Conservation (phyloP, 129 eudicot species). For the Ambrosia trifida region DNA sequence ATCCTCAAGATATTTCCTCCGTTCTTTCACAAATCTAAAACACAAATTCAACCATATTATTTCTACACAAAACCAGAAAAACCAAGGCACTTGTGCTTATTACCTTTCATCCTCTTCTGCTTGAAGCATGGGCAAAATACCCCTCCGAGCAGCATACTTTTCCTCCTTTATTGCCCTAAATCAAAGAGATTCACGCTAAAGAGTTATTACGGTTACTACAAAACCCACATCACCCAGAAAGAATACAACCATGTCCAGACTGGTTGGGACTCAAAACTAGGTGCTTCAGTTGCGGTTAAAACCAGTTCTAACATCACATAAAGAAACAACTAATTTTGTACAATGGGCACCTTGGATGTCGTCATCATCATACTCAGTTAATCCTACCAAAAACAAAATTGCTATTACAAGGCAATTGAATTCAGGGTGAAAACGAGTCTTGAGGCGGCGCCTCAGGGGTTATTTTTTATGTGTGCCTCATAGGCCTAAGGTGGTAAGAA, state of each 20-base stretch:
- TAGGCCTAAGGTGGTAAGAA: too few relatives aligned
- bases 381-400: too few relatives aligned
- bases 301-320: not conserved
- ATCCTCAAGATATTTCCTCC: slow-evolving; percentile 83
- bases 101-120: slow-evolving; percentile 99
- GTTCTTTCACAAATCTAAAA: slow-evolving; percentile 82
- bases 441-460: too few relatives aligned
- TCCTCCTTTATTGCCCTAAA: slow-evolving; percentile 89
- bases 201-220: not conserved
- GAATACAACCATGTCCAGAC: not conserved
- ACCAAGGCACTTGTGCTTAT: slow-evolving; percentile 23
- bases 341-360: too few relatives aligned
- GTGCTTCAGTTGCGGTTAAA: not conserved
- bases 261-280: not conserved
- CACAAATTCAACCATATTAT: slow-evolving; percentile 7
- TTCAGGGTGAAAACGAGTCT: too few relatives aligned
- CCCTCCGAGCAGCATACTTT: slow-evolving; percentile 81
- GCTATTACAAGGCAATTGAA: too few relatives aligned
- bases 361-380: too few relatives aligned
- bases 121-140: slow-evolving; percentile 88
- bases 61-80: not conserved
- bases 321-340: too few relatives aligned
- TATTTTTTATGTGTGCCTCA: too few relatives aligned
- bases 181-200: not conserved
- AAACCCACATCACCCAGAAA: not conserved